phyloP scores from a whole-genome alignment of 2,329 filamentous ascomycete genomes.

The Thyridium curvatum region DNA sequence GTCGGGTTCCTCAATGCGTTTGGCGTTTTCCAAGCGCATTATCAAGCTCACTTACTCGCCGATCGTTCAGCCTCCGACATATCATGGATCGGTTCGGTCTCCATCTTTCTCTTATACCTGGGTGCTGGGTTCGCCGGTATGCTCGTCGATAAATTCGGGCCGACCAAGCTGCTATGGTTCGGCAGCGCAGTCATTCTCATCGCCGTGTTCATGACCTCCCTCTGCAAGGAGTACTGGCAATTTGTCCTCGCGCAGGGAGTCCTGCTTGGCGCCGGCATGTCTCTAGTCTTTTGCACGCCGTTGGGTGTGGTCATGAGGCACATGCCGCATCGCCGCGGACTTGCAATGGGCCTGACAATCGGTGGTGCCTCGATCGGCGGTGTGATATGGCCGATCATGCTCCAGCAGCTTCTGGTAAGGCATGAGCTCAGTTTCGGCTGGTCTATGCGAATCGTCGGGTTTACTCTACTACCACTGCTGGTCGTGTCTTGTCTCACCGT shows the following conservation, averaged over 20 bases:
- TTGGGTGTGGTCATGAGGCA: slow-evolving; percentile 13
- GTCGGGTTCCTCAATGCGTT: slow-evolving; percentile 28
- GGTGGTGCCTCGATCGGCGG: slow-evolving; percentile 24
- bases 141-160: slow-evolving; percentile 22
- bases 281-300: slow-evolving; percentile 14
- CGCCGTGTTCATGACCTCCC: slow-evolving; percentile 19
- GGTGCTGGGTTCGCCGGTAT: slow-evolving; percentile 17
- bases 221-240: slow-evolving; percentile 22
- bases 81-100: slow-evolving; percentile 24
- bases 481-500: slow-evolving; percentile 19
- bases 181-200: slow-evolving; percentile 13
- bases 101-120: slow-evolving; percentile 20
- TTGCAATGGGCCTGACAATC: slow-evolving; percentile 8
- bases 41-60: slow-evolving; percentile 34
- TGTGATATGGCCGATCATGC: slow-evolving; percentile 23
- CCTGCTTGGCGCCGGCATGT: slow-evolving; percentile 11
- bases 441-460: slow-evolving; percentile 34
- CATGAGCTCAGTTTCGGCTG: slow-evolving; percentile 14
- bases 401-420: slow-evolving; percentile 17
- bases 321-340: slow-evolving; percentile 15
- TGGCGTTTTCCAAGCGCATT: slow-evolving; percentile 40
- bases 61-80: slow-evolving; percentile 22
- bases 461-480: slow-evolving; percentile 29
- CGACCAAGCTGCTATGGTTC: slow-evolving; percentile 8
- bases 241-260: slow-evolving; percentile 22